Evolutionary conservation across 1,284 basidiomycete species (phyloP), one percentile per base, ranked within the genome.

Genomic region (Takashimella koratensis): DNA sequence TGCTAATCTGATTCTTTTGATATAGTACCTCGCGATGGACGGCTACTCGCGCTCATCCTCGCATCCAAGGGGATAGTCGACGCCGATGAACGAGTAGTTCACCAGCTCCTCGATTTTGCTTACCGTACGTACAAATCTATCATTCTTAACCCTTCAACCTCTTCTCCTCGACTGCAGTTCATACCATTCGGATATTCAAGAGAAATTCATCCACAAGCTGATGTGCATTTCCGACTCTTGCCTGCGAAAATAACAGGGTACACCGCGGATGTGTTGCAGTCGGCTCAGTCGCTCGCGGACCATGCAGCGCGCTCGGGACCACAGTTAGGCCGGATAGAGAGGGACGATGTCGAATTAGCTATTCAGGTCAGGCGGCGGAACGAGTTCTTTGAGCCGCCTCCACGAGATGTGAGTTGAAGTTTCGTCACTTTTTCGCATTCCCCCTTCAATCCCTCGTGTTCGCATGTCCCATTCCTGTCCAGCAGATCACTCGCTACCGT

Each of bases 61-160:
- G 90, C 94, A 3, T 88, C 91, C 0, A 92, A 91, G n/a, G 93
- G 95, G 3, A 86, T 98, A 0, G 86, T 92, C 59, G 94, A 98
- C 76, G 86, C 88, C 5, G 93, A 98, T 64, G 93, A 94, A 5
- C 87, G 87, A 2, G 95, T 98, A 2, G 82, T 98, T 2, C 88
- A 95, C 64, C 94, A 97, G 72, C 83, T 98, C 4, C 84, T 98
- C 52, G 95, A 98, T 76, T 97, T 98, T 72, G 86, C 95, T 0
- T 87, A 97, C 73, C 82, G 95, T 76, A 51, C 54, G 79, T 67
- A 21, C 25, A n/a, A n/a, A 22, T 19, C 13, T 27, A 5, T 42
- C 47, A 43, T 4, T 53, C 19, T 19, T 43, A 22, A 43, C 42
- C n/a, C n/a, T n/a, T n/a, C n/a, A n/a, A n/a, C n/a, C n/a, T n/a